phyloP scores from a whole-genome alignment of 345 rosid species.

The Brassica incana region DNA sequence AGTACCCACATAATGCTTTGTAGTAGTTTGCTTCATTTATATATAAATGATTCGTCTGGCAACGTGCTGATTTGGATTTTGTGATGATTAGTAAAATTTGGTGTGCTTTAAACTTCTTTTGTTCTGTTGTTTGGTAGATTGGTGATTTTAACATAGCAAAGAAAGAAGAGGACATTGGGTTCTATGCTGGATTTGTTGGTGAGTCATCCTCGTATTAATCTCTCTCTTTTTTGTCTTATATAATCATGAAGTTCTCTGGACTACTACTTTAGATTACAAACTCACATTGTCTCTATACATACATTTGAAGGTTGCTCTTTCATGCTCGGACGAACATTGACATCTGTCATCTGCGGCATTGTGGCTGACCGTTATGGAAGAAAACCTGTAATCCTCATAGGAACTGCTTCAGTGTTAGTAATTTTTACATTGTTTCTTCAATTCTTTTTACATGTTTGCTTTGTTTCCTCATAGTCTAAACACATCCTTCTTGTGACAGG shows the following conservation, averaged over 20 bases:
- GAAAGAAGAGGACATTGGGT: constrained; percentile 87
- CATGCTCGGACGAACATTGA: constrained; percentile 90
- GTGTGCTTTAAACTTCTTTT: background rate
- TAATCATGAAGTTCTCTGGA: background rate
- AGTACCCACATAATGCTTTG: constrained; percentile 32
- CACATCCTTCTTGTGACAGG: constrained; percentile 43
- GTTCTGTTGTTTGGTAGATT: constrained; percentile 42
- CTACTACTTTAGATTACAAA: background rate
- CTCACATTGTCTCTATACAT: constrained; percentile 6
- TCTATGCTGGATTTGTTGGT: constrained; percentile 90
- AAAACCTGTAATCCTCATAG: constrained; percentile 82
- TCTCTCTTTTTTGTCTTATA: background rate
- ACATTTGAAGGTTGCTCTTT: constrained; percentile 64
- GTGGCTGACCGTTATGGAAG: constrained; percentile 92
- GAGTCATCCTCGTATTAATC: constrained; percentile 29
- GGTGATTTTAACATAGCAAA: constrained; percentile 71
- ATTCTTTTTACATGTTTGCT: background rate
- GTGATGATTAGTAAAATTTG: background rate
- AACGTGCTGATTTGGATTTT: background rate
- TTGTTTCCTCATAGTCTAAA: no score
- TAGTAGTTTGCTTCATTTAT: background rate
- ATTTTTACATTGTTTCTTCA: background rate
- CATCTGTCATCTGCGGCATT: constrained; percentile 83
- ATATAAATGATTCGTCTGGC: background rate
- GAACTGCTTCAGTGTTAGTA: constrained; percentile 75